Conservation (phyloP, 2,329 filamentous ascomycete species). For the Sordariomycetes sp. region DNA sequence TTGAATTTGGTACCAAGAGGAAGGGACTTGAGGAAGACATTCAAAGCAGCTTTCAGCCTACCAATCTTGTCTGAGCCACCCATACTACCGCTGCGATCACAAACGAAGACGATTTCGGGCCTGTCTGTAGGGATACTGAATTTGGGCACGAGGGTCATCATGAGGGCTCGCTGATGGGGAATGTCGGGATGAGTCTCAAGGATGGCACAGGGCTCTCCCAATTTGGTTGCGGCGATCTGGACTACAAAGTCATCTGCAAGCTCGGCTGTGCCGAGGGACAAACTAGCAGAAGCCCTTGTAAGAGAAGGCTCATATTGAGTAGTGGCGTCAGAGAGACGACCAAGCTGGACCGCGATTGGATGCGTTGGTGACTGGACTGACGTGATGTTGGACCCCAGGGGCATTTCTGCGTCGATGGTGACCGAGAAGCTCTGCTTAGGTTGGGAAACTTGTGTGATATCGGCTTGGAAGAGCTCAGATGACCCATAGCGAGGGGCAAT, state of each 20-base stretch:
- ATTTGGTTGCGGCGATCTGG: constrained; percentile 50
- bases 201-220: constrained; percentile 52
- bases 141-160: constrained; percentile 62
- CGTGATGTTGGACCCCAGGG: constrained; percentile 45
- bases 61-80: constrained; percentile 31
- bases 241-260: constrained; percentile 60
- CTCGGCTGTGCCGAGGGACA: constrained; percentile 41
- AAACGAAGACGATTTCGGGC: constrained; percentile 62
- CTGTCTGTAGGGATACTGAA: constrained; percentile 48
- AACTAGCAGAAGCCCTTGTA: constrained; percentile 51
- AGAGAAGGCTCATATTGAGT: constrained; percentile 37
- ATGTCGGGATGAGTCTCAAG: constrained; percentile 57
- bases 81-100: constrained; percentile 66
- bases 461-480: background rate
- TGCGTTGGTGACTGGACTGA: constrained; percentile 59
- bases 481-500: constrained; percentile 59
- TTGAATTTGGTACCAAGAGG: constrained; percentile 59
- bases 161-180: constrained; percentile 53
- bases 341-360: constrained; percentile 56
- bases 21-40: constrained; percentile 57
- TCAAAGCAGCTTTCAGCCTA: constrained; percentile 45
- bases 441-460: constrained; percentile 3
- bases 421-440: constrained; percentile 15
- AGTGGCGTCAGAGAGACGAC: constrained; percentile 33
- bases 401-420: constrained; percentile 32